Evolutionary conservation across 345 rosid genomes (phyloP), one percentile per base, ranked within the genome.

Genomic region (Noccaea caerulescens): DNA sequence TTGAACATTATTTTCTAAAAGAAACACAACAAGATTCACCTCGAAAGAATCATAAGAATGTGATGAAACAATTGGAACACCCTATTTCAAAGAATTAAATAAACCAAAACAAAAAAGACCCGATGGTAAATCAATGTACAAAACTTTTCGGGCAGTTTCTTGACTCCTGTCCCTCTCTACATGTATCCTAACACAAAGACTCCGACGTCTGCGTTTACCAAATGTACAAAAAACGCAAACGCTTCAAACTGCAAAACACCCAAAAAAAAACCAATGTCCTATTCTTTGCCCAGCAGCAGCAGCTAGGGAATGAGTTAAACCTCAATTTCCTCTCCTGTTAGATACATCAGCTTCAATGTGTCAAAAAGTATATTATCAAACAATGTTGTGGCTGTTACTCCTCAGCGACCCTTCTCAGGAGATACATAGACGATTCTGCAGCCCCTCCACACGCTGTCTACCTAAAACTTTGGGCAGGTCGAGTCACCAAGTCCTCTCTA

Each of bases 181-280:
- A 73, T 68, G 30, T 61, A 57, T 58, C 78, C 64, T 61, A 68
- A 36, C 73, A 68, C 73, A 75, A 60, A 58, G 66, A 51, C 25
- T 44, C 63, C 45, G 13, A 57, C 52, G 68, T 14, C 23, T 42
- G 62, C 72, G 68, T 73, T 58, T 66, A 73, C 68, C 46, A 54
- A 75, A 69, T 76, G 66, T 69, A 69, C 79, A 76, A 56, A n/a
- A 56, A 56, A 69, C 75, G 71, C 79, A 63, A 63, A 69, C 66
- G 58, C 64, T 55, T 59, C 78, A 59, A 60, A 25, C 63, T 57
- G 37, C 73, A 52, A 60, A 58, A 43, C 63, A 59, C 55, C 61
- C 44, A 47, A 16, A 2, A 43, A 32, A 20, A 13, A 34, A 38
- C 8, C 37, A 32, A 56, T 68, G 37, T 47, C 56, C 80, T 75